Percentiles rank a stretch among this genome's conserved stretches.
Evolutionary conservation across 148 eudicot species (phyloP).

Genomic region (Dianthus caryophyllus): DNA sequence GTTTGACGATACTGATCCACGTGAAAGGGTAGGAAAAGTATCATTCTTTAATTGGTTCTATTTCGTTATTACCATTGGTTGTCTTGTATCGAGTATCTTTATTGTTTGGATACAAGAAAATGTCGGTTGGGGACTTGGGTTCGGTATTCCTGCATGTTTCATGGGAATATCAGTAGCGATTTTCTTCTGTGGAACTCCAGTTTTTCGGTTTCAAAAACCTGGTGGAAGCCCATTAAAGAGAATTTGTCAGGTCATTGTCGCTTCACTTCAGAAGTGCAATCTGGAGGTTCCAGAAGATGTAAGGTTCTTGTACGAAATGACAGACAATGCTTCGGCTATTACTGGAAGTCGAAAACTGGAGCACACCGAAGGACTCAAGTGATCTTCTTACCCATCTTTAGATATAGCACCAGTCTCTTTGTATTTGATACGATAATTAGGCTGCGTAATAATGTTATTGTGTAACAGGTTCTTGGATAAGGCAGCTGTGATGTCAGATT

Average conservation of each 20-base stretch:
- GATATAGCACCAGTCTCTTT: slow-evolving; percentile 26
- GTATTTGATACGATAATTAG: too few species aligned
- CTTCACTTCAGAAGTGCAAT: slow-evolving; percentile 22
- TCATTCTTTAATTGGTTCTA: slow-evolving; percentile 43
- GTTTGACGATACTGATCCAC: slow-evolving; percentile 41
- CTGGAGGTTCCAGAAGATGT: slow-evolving; percentile 26
- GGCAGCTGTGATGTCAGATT: slow-evolving; percentile 38
- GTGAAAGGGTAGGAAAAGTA: slow-evolving; percentile 33
- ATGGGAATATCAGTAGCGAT: slow-evolving; percentile 32
- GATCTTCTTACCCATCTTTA: slow-evolving; percentile 35
- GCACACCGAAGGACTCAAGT: slow-evolving; percentile 36
- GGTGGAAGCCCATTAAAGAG: slow-evolving; percentile 34
- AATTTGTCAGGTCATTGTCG: slow-evolving; percentile 37
- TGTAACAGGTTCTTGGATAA: slow-evolving; percentile 46
- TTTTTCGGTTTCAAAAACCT: slow-evolving; percentile 34
- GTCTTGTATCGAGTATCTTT: slow-evolving; percentile 32
- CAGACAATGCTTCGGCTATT: slow-evolving; percentile 29
- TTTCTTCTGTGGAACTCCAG: slow-evolving; percentile 34
- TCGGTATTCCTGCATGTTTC: slow-evolving; percentile 36
- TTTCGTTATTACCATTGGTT: slow-evolving; percentile 34
- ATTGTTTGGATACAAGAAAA: slow-evolving; percentile 45
- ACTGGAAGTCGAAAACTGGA: slow-evolving; percentile 42
- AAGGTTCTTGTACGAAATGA: slow-evolving; percentile 34
- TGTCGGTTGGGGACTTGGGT: slow-evolving; percentile 42
- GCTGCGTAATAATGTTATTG: too few species aligned